Evolutionary conservation across 495 filamentous ascomycete species (phyloP).

Genomic region (Trichoderma orchidacearum): DNA sequence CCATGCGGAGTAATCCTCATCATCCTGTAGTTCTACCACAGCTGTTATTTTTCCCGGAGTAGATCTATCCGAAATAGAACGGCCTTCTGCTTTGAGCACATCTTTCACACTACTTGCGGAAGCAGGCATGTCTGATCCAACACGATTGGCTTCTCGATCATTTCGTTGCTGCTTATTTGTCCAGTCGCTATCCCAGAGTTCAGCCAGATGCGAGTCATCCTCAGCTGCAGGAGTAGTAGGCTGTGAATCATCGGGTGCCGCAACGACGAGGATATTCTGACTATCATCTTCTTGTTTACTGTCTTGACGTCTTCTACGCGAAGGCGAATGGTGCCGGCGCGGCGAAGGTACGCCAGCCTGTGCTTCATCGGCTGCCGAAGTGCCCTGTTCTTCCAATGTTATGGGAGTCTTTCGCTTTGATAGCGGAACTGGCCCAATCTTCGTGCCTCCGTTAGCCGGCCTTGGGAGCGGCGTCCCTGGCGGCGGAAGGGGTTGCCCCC

Average conservation of each 20-base stretch:
- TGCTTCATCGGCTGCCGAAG: conserved; percentile 9
- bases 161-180: conserved; percentile 7
- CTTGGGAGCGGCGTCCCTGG: conserved; percentile 50
- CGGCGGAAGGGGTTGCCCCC: conserved; percentile 61
- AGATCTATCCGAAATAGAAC: background rate
- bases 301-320: conserved; percentile 12
- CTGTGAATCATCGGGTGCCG: conserved; percentile 42
- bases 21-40: conserved; percentile 5
- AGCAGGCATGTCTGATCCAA: background rate
- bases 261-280: conserved; percentile 43
- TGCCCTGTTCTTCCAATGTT: conserved; percentile 13
- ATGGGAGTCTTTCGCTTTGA: conserved; percentile 16
- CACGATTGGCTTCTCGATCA: background rate
- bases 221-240: conserved; percentile 34
- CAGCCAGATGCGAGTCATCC: conserved; percentile 6
- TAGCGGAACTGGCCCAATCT: conserved; percentile 41
- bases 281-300: conserved; percentile 18
- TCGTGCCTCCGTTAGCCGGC: conserved; percentile 38
- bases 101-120: too few relatives aligned
- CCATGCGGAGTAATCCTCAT: conserved; percentile 19
- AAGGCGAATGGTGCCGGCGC: conserved; percentile 27
- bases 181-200: conserved; percentile 24
- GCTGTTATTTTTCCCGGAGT: background rate
- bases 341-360: conserved; percentile 14
- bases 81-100: background rate